Evolutionary conservation across 2,329 filamentous ascomycete genomes (phyloP).

Genomic region (Aureobasidium melanogenum): DNA sequence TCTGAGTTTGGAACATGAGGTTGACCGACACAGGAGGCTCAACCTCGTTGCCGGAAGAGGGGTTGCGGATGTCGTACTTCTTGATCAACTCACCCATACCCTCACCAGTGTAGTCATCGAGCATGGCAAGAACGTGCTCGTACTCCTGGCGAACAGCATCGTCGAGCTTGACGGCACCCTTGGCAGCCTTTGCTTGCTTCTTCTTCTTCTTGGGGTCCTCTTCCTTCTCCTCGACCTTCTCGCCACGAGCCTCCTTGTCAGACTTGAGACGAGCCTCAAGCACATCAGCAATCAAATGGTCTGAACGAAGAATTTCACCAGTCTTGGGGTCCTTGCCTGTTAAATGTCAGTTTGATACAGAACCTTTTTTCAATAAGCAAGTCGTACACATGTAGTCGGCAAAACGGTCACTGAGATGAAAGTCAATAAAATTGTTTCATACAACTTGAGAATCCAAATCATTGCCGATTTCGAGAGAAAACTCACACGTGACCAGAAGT

Average conservation of each 20-base stretch:
- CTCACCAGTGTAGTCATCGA: slow-evolving; percentile 88
- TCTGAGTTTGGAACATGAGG: slow-evolving; percentile 95
- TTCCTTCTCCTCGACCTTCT: slow-evolving; percentile 66
- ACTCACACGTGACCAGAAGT: slow-evolving; percentile 80
- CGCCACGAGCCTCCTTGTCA: slow-evolving; percentile 83
- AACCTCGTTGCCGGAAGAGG: slow-evolving; percentile 66
- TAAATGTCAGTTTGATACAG: too few relatives aligned
- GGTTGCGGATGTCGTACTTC: slow-evolving; percentile 88
- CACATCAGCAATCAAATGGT: slow-evolving; percentile 93
- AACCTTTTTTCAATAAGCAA: too few relatives aligned
- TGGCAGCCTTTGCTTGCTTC: slow-evolving; percentile 59
- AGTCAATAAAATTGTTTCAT: not conserved
- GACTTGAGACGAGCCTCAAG: slow-evolving; percentile 80
- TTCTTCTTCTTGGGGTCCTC: slow-evolving; percentile 83
- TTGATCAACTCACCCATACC: slow-evolving; percentile 81
- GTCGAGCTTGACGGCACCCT: slow-evolving; percentile 66
- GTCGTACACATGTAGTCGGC: slow-evolving; percentile 93
- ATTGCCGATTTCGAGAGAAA: not conserved
- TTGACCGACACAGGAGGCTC: slow-evolving; percentile 85
- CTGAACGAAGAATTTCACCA: slow-evolving; percentile 90
- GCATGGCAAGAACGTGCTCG: slow-evolving; percentile 80
- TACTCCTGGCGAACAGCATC: slow-evolving; percentile 83
- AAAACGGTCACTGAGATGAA: slow-evolving; percentile 63
- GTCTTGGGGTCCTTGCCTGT: slow-evolving; percentile 68
- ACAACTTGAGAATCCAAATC: not conserved